These are phyloP conservation scores for Echium plantagineum DNA, from an alignment of 257 asterid genomes.

Conservation along the genomic window DNA sequence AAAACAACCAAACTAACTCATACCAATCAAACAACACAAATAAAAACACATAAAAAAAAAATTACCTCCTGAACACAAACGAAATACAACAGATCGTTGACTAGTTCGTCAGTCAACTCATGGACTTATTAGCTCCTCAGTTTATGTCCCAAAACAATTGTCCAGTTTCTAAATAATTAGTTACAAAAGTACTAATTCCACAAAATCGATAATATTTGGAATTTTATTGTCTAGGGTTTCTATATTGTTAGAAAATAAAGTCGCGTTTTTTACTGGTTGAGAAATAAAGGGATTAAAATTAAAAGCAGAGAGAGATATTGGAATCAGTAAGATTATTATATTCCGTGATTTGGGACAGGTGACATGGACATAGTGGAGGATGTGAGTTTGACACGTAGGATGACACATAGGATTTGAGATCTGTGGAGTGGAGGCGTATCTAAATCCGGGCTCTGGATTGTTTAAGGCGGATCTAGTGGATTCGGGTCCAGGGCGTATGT, in stretches of 20 bases:
- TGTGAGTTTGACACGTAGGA: conserved; percentile 2
- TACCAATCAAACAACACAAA: neutral
- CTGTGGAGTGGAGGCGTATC: conserved; percentile 19
- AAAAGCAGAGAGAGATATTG: conserved; percentile 10
- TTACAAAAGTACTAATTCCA: neutral
- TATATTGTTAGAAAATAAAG: conserved; percentile 2
- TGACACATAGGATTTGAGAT: conserved; percentile 4
- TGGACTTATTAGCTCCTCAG: too few relatives aligned
- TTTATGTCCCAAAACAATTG: too few relatives aligned
- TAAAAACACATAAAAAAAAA: neutral
- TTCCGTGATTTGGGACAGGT: neutral
- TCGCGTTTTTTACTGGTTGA: conserved; percentile 14
- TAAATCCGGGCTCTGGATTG: conserved; percentile 22
- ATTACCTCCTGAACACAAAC: conserved; percentile 7
- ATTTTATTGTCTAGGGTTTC: conserved; percentile 35
- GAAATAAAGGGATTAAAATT: conserved; percentile 1
- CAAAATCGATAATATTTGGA: neutral
- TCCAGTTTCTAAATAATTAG: too few relatives aligned
- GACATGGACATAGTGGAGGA: conserved; percentile 34
- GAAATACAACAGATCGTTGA: neutral
- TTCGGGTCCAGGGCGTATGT: conserved; percentile 15
- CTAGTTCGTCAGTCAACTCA: too few relatives aligned
- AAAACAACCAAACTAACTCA: neutral
- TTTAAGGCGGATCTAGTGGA: conserved; percentile 23
- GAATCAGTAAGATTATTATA: too few relatives aligned